A percentile compares a stretch with the other conserved stretches of the same genome.
Conservation (phyloP, 2,329 filamentous ascomycete species). For the Aspergillus persii region DNA sequence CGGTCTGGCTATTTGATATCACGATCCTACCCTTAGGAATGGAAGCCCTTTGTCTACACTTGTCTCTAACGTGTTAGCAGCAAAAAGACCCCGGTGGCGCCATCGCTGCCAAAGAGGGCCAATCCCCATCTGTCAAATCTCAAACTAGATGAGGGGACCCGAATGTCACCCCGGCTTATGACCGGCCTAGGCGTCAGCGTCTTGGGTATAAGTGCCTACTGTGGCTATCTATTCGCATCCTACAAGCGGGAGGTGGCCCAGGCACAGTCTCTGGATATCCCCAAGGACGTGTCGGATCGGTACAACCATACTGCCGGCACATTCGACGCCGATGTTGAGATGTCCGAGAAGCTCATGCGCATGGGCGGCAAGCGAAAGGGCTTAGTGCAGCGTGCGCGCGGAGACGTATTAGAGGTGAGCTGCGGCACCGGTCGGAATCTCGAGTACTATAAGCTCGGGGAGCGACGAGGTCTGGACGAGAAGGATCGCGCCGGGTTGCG, state of each 20-base stretch:
- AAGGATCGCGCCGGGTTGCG: slow-evolving; percentile 28
- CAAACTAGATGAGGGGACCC: slow-evolving; percentile 14
- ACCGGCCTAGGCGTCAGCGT: slow-evolving; percentile 39
- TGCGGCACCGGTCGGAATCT: slow-evolving; percentile 52
- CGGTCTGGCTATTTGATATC: neutral
- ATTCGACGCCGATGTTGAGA: slow-evolving; percentile 48
- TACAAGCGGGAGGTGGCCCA: slow-evolving; percentile 38
- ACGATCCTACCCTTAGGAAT: neutral
- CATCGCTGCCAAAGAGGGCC: slow-evolving; percentile 21
- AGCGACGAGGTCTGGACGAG: slow-evolving; percentile 30
- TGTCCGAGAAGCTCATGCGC: slow-evolving; percentile 44
- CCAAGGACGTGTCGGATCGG: slow-evolving; percentile 46
- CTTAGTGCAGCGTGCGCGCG: slow-evolving; percentile 42
- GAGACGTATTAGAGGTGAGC: slow-evolving; percentile 50
- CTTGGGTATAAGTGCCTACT: slow-evolving; percentile 44
- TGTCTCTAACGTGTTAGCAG: slow-evolving; percentile 10
- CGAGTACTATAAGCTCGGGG: slow-evolving; percentile 44
- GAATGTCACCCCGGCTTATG: slow-evolving; percentile 33
- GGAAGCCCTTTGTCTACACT: neutral
- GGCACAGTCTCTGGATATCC: slow-evolving; percentile 31
- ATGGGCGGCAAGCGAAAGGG: slow-evolving; percentile 41
- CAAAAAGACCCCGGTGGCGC: slow-evolving; percentile 12
- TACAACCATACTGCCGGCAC: slow-evolving; percentile 44
- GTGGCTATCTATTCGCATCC: slow-evolving; percentile 43
- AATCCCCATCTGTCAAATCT: slow-evolving; percentile 25